A percentile compares a stretch with the other conserved stretches of the same genome.
Evolutionary conservation across 2,329 filamentous ascomycete genomes (phyloP).

Genomic region (Zasmidium cellare): DNA sequence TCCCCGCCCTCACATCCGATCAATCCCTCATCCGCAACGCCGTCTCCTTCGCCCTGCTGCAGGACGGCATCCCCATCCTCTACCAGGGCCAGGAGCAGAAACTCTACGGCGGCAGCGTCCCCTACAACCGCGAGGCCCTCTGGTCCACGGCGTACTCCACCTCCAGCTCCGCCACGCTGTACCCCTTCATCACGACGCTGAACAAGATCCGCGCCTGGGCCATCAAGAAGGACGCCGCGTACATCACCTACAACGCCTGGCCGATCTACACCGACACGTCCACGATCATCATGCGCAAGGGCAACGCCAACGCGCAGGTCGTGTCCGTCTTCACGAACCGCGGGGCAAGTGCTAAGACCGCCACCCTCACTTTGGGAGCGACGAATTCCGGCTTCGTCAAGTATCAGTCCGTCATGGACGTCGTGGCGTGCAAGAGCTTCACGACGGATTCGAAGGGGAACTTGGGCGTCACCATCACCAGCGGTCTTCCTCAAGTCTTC

Average conservation of each 20-base stretch:
- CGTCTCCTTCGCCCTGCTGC: conserved; percentile 58
- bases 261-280: conserved; percentile 39
- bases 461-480: conserved; percentile 26
- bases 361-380: conserved; percentile 27
- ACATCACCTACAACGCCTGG: conserved; percentile 39
- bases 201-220: conserved; percentile 52
- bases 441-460: conserved; percentile 45
- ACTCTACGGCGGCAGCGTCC: conserved; percentile 37
- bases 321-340: conserved; percentile 32
- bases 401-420: conserved; percentile 33
- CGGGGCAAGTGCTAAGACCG: conserved; percentile 22
- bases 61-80: conserved; percentile 60
- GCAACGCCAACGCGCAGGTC: conserved; percentile 35
- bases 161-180: conserved; percentile 33
- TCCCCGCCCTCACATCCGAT: conserved; percentile 50
- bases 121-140: conserved; percentile 37
- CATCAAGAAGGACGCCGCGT: conserved; percentile 37
- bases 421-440: conserved; percentile 45
- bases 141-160: conserved; percentile 39
- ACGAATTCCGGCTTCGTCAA: conserved; percentile 22
- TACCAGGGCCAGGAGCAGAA: conserved; percentile 66
- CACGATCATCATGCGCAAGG: conserved; percentile 47
- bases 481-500: conserved; percentile 5
- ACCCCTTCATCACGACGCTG: conserved; percentile 39
- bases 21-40: conserved; percentile 58